Evolutionary conservation across 1,284 basidiomycete genomes (phyloP).

Genomic region (Ganoderma sinense): DNA sequence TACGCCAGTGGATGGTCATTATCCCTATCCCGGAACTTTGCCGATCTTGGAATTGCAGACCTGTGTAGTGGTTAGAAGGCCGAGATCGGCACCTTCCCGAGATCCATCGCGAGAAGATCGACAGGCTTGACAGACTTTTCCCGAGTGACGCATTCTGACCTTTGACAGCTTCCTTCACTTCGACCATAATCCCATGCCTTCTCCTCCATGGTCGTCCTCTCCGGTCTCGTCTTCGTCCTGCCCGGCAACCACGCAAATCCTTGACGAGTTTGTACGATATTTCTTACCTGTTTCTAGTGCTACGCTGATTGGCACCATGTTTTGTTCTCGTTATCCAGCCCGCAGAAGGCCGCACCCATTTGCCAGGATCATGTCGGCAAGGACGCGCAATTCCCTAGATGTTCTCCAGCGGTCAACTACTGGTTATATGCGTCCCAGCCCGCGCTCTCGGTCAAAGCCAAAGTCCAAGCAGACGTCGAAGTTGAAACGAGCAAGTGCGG

Average conservation of each 20-base stretch:
- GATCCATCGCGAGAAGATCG: background rate
- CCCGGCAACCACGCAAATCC: background rate
- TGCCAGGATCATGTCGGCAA: background rate
- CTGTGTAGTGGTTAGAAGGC: background rate
- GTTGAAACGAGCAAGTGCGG: constrained; percentile 19
- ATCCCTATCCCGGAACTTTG: too few relatives aligned
- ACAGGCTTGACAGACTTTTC: background rate
- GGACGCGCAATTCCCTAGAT: background rate
- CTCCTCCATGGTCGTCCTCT: background rate
- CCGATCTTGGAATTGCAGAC: background rate
- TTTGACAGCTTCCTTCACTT: background rate
- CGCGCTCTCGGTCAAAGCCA: constrained; percentile 13
- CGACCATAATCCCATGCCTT: background rate
- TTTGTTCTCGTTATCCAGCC: background rate
- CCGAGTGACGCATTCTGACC: constrained; percentile 1
- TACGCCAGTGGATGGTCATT: background rate
- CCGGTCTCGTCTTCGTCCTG: background rate
- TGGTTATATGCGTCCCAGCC: constrained; percentile 20
- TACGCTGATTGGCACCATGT: background rate
- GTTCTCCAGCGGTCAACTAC: background rate
- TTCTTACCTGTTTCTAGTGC: background rate
- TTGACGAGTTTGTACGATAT: background rate
- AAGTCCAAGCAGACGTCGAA: constrained; percentile 7
- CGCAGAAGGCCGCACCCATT: too few relatives aligned
- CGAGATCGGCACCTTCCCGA: background rate